Evolutionary conservation across 352 stramenopile genomes (phyloP), one percentile per base, ranked within the genome.

Genomic region (Phytophthora hybrid): DNA sequence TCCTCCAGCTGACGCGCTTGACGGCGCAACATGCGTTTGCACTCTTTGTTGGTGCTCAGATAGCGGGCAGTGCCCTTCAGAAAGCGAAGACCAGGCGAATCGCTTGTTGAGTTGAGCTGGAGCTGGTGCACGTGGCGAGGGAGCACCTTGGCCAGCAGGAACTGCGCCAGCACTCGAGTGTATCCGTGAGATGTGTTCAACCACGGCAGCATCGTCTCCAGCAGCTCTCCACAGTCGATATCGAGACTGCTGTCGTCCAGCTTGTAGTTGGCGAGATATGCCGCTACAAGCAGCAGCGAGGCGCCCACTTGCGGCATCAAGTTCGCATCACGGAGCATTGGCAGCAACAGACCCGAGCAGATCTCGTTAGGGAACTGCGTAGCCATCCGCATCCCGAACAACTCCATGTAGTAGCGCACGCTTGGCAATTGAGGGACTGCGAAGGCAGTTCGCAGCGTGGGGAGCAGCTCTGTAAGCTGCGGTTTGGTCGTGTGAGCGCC

Each of bases 341-440:
- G 83, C 34, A 93, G 66, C 46, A 93, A 32, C 59, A 87, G 63
- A 7, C 47, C 49, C 3, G 72, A 63, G 47, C 90, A 80, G 9
- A 88, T 82, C 2, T 77, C 60, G 1, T 39, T 26, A 0, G 89
- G 87, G 52, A 92, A 93, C 8, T 79, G 82, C 52, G 81, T 70
- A 5, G 80, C 63, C 21, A 95, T 71, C 6, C 83, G 87, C 85
- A 96, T 96, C 16, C 73, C 77, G n/a, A 95, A 87, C 14, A 95
- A 70, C 63, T 96, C 89, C 76, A 94, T 92, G 78, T 93, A 96
- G 67, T 91, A 93, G 0, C 89, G 85, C 41, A 95, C 84, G 26
- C 77, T 78, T 3, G 84, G 81, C 14, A 96, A 58, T 44, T 95
- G 85, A n/a, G 84, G 85, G 3, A 82, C 74, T 14, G 76, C 73